Evolutionary conservation across 2,329 filamentous ascomycete species (phyloP), one percentile per base, ranked within the genome.

Genomic region (Rutstroemia sp.): DNA sequence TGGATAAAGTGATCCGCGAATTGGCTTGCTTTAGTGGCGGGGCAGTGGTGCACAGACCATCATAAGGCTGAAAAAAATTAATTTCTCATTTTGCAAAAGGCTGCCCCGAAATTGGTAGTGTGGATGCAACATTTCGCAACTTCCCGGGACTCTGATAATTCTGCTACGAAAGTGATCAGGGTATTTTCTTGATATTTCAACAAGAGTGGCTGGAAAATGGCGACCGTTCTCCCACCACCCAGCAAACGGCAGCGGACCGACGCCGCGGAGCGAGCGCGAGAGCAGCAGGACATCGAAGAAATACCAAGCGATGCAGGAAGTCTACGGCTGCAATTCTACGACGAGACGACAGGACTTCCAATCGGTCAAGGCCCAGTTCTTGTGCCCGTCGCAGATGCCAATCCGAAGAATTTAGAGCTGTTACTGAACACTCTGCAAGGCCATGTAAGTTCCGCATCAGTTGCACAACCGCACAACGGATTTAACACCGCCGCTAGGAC

Each of bases 191-290:
- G 10, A 18, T 12, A n/a, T 18, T 14, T 14, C n/a, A 9, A 4
- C 14, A 37, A 37, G 3, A 37, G 19, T 34, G 6, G 14, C 34
- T 16, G 12, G 4, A 19, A 1, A 4, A 95, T 95, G 90, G 83
- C 90, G 64, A 95, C 90, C 5, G 74, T 92, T 49, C 71, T 86
- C 5, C 90, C 90, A n/a, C 90, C 89, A 48, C 89, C 90, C 4
- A 92, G 86, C 52, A 97, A 96, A 73, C 83, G 91, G 60, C 91
- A 96, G 70, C 88, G 86, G 72, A 83, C 87, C 50, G 89, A 89
- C 64, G 80, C 80, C 21, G 78, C 87, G 42, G 88, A 90, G 64
- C 83, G 83, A 66, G 81, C 87, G 7, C 79, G 84, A 62, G 75
- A 83, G 48, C 90, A 95, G 68, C 86, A 94, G 69, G 85, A 92